Base-by-base conservation (phyloP, 2,329 filamentous ascomycete genomes). In the Dactylonectria macrodidyma region DNA sequence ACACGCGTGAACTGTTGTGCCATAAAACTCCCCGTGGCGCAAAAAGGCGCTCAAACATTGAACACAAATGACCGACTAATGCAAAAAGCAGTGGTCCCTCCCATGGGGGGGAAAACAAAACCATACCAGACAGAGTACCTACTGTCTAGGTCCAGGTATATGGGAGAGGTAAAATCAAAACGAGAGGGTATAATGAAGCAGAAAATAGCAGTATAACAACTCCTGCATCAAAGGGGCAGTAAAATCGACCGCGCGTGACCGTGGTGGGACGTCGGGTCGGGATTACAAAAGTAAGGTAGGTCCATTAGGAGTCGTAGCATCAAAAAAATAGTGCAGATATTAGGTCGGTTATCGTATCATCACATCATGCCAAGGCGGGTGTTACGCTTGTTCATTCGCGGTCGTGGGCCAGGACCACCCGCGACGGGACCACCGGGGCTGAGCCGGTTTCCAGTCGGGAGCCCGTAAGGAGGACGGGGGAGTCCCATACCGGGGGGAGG, bases 381-480 rank as follows among this genome's bases (percentile, higher is more conserved):
- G 84, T 87, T 89, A 71, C 88, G 85, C 83, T 90, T 90, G 81
- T 90, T 88, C 87, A 90, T 88, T 70, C 81, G 82, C 57, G 86
- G 84, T 51, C 74, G 82, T 82, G 76, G 75, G 63, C 75, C 67
- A 72, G 80, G 66, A 70, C 80, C 71, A 14, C 71, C 69, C 41
- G 66, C 74, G 63, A 76, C 38, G 78, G 75, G 80, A 5, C 81
- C 82, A 22, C 81, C 82, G 19, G 83, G 82, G 64, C 67, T 65
- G 44, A 71, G 70, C 14, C 74, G 70, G 51, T 65, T 65, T 57
- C 69, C 72, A 6, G 73, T 64, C 41, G 69, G 73, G 62, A 75
- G 73, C 38, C 75, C 75, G 58, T 75, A 74, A 10, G 71, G 70
- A 50, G 76, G 75, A 52, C 76, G 69, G 46, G 73, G 74, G 26